Percentiles rank a stretch among this genome's conserved stretches.
Conservation (phyloP, 2,329 filamentous ascomycete species). For the Fusarium nodosum region DNA sequence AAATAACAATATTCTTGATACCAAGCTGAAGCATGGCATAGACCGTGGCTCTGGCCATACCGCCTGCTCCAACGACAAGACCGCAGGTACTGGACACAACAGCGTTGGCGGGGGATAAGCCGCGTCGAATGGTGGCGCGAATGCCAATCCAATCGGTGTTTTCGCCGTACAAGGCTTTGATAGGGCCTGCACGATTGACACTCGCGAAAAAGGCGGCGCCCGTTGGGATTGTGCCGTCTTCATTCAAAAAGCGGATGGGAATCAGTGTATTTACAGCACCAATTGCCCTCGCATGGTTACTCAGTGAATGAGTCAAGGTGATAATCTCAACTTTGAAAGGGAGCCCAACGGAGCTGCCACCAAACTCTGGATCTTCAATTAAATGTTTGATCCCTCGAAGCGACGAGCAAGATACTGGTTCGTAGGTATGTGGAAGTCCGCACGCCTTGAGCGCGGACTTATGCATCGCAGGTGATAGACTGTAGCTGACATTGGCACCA, state of each 20-base stretch:
- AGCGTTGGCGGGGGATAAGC: conserved; percentile 78
- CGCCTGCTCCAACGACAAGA: conserved; percentile 74
- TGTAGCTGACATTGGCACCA: conserved; percentile 79
- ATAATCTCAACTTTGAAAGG: conserved; percentile 83
- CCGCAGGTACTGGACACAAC: conserved; percentile 68
- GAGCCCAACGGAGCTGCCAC: conserved; percentile 77
- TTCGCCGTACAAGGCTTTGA: conserved; percentile 79
- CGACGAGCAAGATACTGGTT: conserved; percentile 72
- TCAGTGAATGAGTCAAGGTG: conserved; percentile 75
- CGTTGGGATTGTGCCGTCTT: conserved; percentile 69
- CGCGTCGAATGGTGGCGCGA: conserved; percentile 77
- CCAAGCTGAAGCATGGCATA: conserved; percentile 85
- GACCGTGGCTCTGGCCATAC: conserved; percentile 83
- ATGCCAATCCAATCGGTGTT: conserved; percentile 89
- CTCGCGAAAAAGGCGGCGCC: conserved; percentile 67
- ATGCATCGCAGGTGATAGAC: conserved; percentile 83
- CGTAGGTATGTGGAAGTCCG: conserved; percentile 77
- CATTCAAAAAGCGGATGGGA: conserved; percentile 73
- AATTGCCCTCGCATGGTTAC: conserved; percentile 79
- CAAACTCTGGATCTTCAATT: conserved; percentile 75
- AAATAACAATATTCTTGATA: conserved; percentile 80
- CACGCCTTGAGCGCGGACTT: conserved; percentile 75
- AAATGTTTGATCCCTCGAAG: conserved; percentile 74
- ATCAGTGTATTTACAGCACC: conserved; percentile 83
- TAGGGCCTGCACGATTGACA: conserved; percentile 72